phyloP scores from a whole-genome alignment of 2,329 filamentous ascomycete genomes.

The Ilyonectria sp. region DNA sequence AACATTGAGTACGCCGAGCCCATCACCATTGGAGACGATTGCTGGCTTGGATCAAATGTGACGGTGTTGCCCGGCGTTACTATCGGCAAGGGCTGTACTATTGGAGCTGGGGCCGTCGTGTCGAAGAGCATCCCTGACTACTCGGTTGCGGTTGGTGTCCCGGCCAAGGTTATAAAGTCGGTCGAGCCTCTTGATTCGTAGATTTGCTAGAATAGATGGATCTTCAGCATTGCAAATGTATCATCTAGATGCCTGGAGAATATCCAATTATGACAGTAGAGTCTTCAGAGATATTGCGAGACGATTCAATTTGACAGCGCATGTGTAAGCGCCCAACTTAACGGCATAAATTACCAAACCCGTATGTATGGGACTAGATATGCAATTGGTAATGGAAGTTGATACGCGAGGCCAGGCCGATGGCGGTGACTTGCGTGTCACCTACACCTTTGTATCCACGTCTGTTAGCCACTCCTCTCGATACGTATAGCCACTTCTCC shows the following conservation, averaged over 20 bases:
- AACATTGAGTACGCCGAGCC: conserved; percentile 52
- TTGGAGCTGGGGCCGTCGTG: conserved; percentile 88
- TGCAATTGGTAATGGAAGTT: too few relatives aligned
- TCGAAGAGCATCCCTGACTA: conserved; percentile 66
- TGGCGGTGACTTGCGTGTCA: too few relatives aligned
- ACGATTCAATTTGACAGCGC: too few relatives aligned
- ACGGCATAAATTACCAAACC: too few relatives aligned
- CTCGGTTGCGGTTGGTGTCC: neutral
- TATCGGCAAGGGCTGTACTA: conserved; percentile 80
- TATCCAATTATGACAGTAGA: too few relatives aligned
- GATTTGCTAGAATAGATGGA: neutral
- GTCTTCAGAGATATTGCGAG: too few relatives aligned
- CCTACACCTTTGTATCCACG: too few relatives aligned
- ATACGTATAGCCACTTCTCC: too few relatives aligned
- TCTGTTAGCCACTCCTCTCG: too few relatives aligned
- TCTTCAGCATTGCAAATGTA: neutral
- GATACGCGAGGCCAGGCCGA: too few relatives aligned
- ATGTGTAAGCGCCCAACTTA: too few relatives aligned
- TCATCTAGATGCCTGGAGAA: neutral
- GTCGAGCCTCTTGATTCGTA: neutral
- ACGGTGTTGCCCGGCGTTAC: conserved; percentile 83
- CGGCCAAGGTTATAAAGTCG: neutral
- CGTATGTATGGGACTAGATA: too few relatives aligned
- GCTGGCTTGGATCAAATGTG: conserved; percentile 83
- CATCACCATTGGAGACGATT: conserved; percentile 84